A percentile compares a stretch with the other conserved stretches of the same genome.
Conservation (phyloP, 2,329 filamentous ascomycete species). For the Penicillium sp. region DNA sequence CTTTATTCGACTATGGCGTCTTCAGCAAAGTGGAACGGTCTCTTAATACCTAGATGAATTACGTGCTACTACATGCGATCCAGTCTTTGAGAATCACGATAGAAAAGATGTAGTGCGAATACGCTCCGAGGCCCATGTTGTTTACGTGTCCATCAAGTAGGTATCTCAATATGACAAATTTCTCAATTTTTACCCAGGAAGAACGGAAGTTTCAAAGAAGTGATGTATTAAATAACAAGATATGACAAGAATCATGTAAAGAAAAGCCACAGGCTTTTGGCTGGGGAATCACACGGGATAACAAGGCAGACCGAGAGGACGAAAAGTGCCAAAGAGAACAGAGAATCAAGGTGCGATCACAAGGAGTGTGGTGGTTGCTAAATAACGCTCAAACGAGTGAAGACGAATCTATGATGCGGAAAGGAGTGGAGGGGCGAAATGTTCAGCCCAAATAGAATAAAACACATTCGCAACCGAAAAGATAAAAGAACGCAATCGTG, state of each 20-base stretch:
- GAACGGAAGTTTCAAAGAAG: neutral
- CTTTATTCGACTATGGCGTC: neutral
- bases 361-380: constrained; percentile 21
- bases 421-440: constrained; percentile 10
- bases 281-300: constrained; percentile 22
- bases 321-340: constrained; percentile 3
- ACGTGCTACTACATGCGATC: neutral
- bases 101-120: neutral
- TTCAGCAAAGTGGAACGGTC: neutral
- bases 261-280: constrained; percentile 10
- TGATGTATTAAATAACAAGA: constrained; percentile 16
- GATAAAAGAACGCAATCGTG: constrained; percentile 18
- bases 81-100: neutral
- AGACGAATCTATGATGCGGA: constrained; percentile 17
- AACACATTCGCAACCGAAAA: constrained; percentile 18
- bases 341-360: constrained; percentile 9
- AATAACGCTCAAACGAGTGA: constrained; percentile 18
- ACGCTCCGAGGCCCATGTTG: neutral
- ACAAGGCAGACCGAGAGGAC: constrained; percentile 3
- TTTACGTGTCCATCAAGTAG: neutral
- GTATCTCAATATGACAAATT: neutral
- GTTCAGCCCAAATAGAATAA: constrained; percentile 10
- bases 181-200: neutral
- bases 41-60: neutral
- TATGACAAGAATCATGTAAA: constrained; percentile 5